Evolutionary conservation across 345 rosid genomes (phyloP), one percentile per base, ranked within the genome.

Genomic region (Cardamine resedifolia): DNA sequence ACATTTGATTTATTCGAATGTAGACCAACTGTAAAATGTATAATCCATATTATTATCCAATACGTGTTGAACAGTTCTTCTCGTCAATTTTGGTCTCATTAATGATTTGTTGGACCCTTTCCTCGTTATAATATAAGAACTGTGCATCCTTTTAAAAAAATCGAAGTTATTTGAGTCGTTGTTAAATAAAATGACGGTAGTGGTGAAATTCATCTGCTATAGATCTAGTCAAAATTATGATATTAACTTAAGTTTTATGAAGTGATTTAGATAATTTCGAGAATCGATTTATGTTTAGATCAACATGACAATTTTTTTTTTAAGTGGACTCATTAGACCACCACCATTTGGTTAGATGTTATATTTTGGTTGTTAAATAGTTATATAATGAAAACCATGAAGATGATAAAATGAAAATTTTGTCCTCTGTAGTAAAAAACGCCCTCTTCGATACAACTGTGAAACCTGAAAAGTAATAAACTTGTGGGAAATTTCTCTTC

Each of bases 31-130:
- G 55, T 55, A 30, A 24, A 28, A 30, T 63, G 38, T 43, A 31
- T 63, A 30, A 64, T 45, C 19, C 23, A 48, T 66, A 55, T 45
- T 66, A 55, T 45, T n/a, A 64, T 56, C 15, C 14, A 74, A 58
- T 66, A 58, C 78, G 72, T 66, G 78, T 74, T 74, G 67, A 74
- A 58, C 15, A 26, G 18, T 36, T 65, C 58, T 28, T 55, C 18
- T 51, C 31, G 30, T 50, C 56, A 50, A 50, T 23, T 23, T 66
- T 74, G 66, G 67, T 74, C 58, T 71, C 67, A 20, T 26, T 49
- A 41, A 49, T 59, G 18, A n/a, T 45, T 43, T 20, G 44, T 15
- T 67, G 64, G 64, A 55, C 27, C 20, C 52, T 55, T 41, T 12
- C 26, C 15, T 20, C 31, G 24, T 43, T 59, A 10, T 11, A 5